Base-by-base conservation (phyloP, 176 grass and related monocot genomes). In the Carex littledalei region DNA sequence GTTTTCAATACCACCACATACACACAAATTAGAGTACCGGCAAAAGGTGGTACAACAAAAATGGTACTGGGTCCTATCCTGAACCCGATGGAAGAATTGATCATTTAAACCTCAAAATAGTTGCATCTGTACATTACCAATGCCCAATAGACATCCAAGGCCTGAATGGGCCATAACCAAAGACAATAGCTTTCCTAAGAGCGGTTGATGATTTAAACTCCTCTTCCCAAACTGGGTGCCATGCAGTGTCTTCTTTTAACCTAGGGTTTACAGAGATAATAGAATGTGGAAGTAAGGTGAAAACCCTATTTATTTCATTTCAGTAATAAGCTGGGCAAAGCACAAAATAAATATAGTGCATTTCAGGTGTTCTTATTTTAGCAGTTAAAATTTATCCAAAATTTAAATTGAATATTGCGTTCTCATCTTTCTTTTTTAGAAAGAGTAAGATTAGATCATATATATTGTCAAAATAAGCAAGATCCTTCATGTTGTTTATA, bases 61-160 rank as follows among this genome's bases (percentile, higher is more conserved):
- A 74, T 15, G n/a, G 43, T 24, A 24, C 3, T 47, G 39, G 24
- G 6, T 11, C 2, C 20, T 8, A 17, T 32, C 22, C 6, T 15
- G 3, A 78, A 10, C 22, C 22, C 72, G 0, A 53, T 7, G 1
- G 11, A 78, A 53, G 13, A 31, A 32, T 56, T 55, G 3, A 56
- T 57, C 24, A 18, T 17, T 56, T 78, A 56, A 77, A 56, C 49
- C 52, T 78, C 5, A 18, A 26, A 35, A 31, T 29, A 76, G 13
- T 52, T 15, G 10, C 17, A 75, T 75, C 3, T 78, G 12, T 78
- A 78, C 45, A 82, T 73, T 95, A 98, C 95, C 95, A 98, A 86
- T 98, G 95, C 81, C 63, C 86, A 87, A 98, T 95, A 66, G 95
- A 98, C 95, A 98, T 98, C 95, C 93, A 98, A 81, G 95, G 91